These are phyloP conservation scores for Stylonectria norvegica DNA, from an alignment of 2,329 filamentous ascomycete genomes.

Conservation along the genomic window DNA sequence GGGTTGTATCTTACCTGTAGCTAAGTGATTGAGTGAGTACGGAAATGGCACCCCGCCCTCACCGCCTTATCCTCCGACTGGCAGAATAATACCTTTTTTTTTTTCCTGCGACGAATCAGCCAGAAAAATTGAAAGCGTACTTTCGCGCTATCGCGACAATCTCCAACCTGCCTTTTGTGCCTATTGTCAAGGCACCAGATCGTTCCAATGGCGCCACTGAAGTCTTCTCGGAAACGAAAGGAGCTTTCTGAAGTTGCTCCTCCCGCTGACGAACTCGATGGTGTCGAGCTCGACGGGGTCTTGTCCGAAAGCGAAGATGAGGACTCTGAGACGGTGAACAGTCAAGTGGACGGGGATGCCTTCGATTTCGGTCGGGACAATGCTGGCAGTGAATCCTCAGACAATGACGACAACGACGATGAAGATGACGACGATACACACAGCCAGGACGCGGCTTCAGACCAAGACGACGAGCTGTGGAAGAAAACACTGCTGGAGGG, in stretches of 20 bases:
- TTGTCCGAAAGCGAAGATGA: conserved; percentile 56
- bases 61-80: too few relatives aligned
- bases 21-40: too few relatives aligned
- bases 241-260: conserved; percentile 12
- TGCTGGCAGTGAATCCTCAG: conserved; percentile 23
- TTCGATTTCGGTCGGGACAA: conserved; percentile 16
- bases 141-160: too few relatives aligned
- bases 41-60: too few relatives aligned
- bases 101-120: too few relatives aligned
- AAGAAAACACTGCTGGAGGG: conserved; percentile 31
- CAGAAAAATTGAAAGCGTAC: too few relatives aligned
- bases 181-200: too few relatives aligned
- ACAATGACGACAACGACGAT: conserved; percentile 38
- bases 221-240: conserved; percentile 24
- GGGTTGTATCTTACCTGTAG: too few relatives aligned
- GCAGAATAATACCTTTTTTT: too few relatives aligned
- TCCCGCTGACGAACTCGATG: conserved; percentile 31
- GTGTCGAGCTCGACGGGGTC: conserved; percentile 53
- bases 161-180: too few relatives aligned
- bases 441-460: conserved; percentile 26
- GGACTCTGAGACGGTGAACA: conserved; percentile 52
- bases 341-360: conserved; percentile 33
- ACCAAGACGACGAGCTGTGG: conserved; percentile 35
- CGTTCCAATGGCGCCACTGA: conserved; percentile 22
- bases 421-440: conserved; percentile 24